These are phyloP conservation scores for Saccharomyces hybrid DNA, from an alignment of 1,139 yeast species.

Conservation along the genomic window DNA sequence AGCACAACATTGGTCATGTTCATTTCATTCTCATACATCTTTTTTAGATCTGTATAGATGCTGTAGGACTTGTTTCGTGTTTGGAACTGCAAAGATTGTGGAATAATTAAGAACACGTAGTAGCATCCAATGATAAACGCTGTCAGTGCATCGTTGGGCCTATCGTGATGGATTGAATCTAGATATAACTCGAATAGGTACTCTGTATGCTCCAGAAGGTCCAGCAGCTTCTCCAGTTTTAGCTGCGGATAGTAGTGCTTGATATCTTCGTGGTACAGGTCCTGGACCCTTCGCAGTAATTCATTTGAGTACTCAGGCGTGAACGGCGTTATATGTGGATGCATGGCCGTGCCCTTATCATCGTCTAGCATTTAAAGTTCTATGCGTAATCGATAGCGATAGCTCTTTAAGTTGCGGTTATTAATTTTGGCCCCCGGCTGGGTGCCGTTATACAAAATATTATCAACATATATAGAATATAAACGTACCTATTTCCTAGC, in stretches of 20 bases:
- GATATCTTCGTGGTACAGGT: conserved; percentile 29
- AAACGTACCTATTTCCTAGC: conserved; percentile 39
- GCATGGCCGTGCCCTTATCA: not conserved
- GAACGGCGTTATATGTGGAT: conserved; percentile 12
- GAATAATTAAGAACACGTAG: conserved; percentile 33
- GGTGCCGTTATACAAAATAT: conserved; percentile 1
- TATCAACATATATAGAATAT: not conserved
- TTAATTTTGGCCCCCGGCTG: conserved; percentile 1
- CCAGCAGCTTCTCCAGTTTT: conserved; percentile 29
- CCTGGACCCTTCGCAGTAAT: conserved; percentile 25
- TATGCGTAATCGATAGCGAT: conserved; percentile 1
- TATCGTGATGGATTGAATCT: conserved; percentile 11
- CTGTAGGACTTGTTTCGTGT: conserved; percentile 34
- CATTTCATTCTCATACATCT: conserved; percentile 31
- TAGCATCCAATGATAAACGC: conserved; percentile 33
- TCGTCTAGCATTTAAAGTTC: not conserved
- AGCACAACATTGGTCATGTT: conserved; percentile 34
- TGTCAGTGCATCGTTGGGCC: conserved; percentile 23
- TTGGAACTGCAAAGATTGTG: conserved; percentile 35
- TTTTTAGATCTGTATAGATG: conserved; percentile 31
- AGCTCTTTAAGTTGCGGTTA: not conserved
- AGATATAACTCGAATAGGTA: conserved; percentile 27
- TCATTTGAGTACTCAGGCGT: conserved; percentile 36
- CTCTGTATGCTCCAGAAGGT: conserved; percentile 30
- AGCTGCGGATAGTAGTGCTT: conserved; percentile 24